phyloP scores from a whole-genome alignment of 257 asterid genomes.

The Handroanthus guayacan region DNA sequence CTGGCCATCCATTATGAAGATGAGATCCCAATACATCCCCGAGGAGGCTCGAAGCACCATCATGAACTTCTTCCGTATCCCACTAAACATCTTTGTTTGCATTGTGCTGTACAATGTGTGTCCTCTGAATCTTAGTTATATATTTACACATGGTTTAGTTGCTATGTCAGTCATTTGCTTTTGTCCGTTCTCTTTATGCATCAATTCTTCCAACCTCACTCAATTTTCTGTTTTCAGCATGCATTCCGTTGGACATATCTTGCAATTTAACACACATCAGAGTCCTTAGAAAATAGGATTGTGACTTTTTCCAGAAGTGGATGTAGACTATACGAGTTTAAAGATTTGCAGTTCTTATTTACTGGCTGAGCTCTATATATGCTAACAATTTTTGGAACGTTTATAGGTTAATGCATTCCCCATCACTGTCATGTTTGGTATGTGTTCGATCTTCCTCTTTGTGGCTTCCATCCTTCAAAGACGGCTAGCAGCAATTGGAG shows the following conservation, averaged over 20 bases:
- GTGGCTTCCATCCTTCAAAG: constrained; percentile 85
- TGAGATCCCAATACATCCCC: constrained; percentile 96
- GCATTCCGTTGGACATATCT: neutral
- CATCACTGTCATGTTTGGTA: constrained; percentile 90
- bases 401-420: constrained; percentile 90
- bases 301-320: neutral
- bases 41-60: constrained; percentile 98
- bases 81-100: constrained; percentile 91
- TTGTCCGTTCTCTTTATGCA: neutral
- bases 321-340: neutral
- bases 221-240: neutral
- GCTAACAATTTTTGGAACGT: constrained; percentile 11
- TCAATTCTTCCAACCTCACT: neutral
- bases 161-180: neutral
- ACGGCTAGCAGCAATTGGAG: constrained; percentile 71
- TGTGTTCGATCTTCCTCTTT: constrained; percentile 95
- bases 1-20: constrained; percentile 99
- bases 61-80: constrained; percentile 96
- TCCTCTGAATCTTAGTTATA: constrained; percentile 15
- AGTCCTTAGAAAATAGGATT: neutral
- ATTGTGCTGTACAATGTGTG: constrained; percentile 89
- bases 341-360: neutral
- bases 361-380: neutral
- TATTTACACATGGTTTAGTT: constrained; percentile 15
- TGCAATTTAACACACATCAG: neutral